These are phyloP conservation scores for Gynostemma pentaphyllum DNA, from an alignment of 306 rosid species.

Conservation along the genomic window DNA sequence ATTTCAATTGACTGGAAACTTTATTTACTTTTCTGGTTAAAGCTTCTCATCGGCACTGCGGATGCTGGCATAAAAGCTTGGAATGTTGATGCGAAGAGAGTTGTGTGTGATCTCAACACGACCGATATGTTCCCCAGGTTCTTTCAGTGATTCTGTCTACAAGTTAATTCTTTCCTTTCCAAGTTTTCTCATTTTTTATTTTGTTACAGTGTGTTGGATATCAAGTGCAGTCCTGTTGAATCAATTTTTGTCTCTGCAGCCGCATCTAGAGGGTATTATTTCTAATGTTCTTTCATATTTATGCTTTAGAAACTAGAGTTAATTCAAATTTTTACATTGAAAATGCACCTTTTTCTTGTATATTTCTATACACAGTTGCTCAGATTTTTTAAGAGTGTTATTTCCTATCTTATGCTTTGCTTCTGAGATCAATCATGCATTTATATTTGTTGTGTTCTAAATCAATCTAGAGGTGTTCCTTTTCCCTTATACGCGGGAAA, in stretches of 20 bases:
- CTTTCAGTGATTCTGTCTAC: constrained; percentile 12
- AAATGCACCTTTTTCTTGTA: not conserved
- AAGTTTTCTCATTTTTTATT: constrained; percentile 10
- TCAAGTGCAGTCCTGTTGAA: constrained; percentile 96
- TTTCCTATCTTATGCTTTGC: not conserved
- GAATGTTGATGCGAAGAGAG: constrained; percentile 97
- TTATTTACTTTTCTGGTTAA: constrained; percentile 30
- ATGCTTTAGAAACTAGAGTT: not conserved
- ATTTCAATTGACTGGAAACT: constrained; percentile 13
- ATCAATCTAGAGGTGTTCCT: not conserved
- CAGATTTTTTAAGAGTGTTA: constrained; percentile 1
- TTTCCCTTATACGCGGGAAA: not conserved
- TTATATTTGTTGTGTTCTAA: constrained; percentile 3
- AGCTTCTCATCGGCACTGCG: constrained; percentile 95
- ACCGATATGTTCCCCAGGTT: constrained; percentile 81
- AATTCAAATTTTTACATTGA: not conserved
- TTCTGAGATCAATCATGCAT: not conserved
- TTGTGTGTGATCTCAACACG: constrained; percentile 85
- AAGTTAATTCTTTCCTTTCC: constrained; percentile 7
- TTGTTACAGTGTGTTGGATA: constrained; percentile 68
- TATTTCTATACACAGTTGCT: constrained; percentile 4
- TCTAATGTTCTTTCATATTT: not conserved
- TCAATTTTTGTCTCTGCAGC: constrained; percentile 91
- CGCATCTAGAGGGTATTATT: constrained; percentile 75
- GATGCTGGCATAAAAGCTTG: constrained; percentile 91